phyloP scores from a whole-genome alignment of 2,329 filamentous ascomycete genomes.

The Cladosporium austrohemisphaericum region DNA sequence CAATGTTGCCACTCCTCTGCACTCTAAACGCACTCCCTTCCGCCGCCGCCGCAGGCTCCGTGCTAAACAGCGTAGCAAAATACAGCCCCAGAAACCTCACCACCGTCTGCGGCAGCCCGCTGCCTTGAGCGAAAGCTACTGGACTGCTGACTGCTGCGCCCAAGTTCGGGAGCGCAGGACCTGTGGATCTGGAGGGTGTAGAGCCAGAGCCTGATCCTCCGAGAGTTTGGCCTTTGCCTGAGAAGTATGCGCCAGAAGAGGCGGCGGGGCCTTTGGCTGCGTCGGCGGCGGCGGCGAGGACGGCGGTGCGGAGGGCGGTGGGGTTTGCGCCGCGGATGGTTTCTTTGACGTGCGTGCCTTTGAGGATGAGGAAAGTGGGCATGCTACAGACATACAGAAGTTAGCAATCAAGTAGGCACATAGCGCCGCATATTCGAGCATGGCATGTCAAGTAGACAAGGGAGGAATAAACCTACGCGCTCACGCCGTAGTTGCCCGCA shows the following conservation, averaged over 20 bases:
- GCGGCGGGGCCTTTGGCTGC: conserved; percentile 33
- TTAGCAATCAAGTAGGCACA: too few species aligned
- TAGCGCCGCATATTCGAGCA: too few species aligned
- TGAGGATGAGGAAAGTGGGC: conserved; percentile 50
- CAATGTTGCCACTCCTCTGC: conserved; percentile 7
- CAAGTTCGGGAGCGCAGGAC: conserved; percentile 22
- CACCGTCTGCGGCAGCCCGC: conserved; percentile 37
- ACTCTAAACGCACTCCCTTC: conserved; percentile 41
- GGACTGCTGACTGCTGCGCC: conserved; percentile 26
- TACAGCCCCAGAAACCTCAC: conserved; percentile 47
- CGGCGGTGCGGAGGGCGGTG: conserved; percentile 45
- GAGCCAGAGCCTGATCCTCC: conserved; percentile 22
- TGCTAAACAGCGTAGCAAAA: conserved; percentile 43
- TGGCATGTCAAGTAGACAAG: too few species aligned
- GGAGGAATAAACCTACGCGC: conserved; percentile 41
- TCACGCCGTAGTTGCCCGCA: conserved; percentile 48
- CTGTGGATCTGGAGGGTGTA: conserved; percentile 19
- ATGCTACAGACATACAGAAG: too few species aligned
- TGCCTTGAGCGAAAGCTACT: conserved; percentile 29
- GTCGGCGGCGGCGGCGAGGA: conserved; percentile 43
- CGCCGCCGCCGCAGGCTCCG: conserved; percentile 43
- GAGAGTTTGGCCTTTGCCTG: conserved; percentile 42
- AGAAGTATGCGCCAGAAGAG: conserved; percentile 32
- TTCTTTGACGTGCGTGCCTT: conserved; percentile 41
- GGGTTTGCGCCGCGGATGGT: conserved; percentile 49